Evolutionary conservation across 768 basidiomycete species (phyloP), one percentile per base, ranked within the genome.

Genomic region (Tephrocybe sp.): DNA sequence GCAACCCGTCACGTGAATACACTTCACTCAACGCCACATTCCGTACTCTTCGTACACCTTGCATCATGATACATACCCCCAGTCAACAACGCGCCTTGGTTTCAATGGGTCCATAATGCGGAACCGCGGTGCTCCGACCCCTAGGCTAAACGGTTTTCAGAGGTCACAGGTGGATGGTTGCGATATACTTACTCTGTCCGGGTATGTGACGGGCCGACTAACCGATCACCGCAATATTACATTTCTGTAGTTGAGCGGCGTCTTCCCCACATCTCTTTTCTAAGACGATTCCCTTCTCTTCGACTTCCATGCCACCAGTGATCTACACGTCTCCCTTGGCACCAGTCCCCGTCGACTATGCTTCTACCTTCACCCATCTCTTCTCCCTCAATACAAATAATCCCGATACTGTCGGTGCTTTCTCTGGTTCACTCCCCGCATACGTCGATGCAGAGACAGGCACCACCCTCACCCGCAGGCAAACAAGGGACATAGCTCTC

Each of bases 361-460:
- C 65, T 12, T 83, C 80, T 3, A 57, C 81, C 14, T 82, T 79
- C 61, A 74, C 79, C 2, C 69, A 76, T 49, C 68, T 83, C 42
- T 76, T 81, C 59, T 56, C 65, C 35, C 62, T 68, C 11, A 23
- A 52, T 20, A 20, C 56, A 9, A 54, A 51, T 47, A 61, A 61
- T 23, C 62, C 68, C 34, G 59, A 53, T 19, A 57, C 53, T 39
- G 62, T 80, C 22, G 79, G 79, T 26, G 67, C 68, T 11, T 78
- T 71, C 56, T 73, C 74, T 1, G 76, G 63, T 2, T 57, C 67
- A 2, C 52, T 67, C 3, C 75, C 76, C 8, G 87, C 85, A 2
- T 88, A 83, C 62, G 72, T 91, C 45, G 88, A 92, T 56, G 84
- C 84, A 0, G 63, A 69, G 2, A 78, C 85, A 0, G 84, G 80